phyloP scores from a whole-genome alignment of 257 asterid species.

The Solanum piurae region DNA sequence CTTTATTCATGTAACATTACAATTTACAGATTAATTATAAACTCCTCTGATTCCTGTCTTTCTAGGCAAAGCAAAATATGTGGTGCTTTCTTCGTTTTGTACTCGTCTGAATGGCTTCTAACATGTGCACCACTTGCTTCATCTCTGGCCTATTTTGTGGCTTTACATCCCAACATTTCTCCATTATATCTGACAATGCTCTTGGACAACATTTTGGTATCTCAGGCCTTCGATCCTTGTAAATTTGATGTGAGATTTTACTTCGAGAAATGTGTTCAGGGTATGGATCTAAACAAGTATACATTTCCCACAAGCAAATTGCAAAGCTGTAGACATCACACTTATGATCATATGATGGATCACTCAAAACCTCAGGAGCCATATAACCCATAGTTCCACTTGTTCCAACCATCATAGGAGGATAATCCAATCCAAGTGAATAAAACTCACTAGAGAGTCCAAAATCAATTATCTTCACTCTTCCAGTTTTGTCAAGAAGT shows the following conservation, averaged over 20 bases:
- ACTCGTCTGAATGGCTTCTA: neutral
- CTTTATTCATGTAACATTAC: too few species aligned
- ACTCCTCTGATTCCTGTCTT: neutral
- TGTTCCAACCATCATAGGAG: neutral
- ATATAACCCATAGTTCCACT: conserved; percentile 10
- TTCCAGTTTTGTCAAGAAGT: neutral
- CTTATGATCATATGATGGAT: neutral
- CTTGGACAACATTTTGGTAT: conserved; percentile 2
- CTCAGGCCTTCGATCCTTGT: conserved; percentile 3
- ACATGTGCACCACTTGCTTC: neutral
- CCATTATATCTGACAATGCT: neutral
- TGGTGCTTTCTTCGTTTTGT: neutral
- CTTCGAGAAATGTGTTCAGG: neutral
- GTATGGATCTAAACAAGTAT: neutral
- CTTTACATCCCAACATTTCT: conserved; percentile 7
- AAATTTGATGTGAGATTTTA: neutral
- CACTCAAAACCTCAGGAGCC: conserved; percentile 12
- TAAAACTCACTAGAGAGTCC: conserved; percentile 5
- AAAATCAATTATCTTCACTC: conserved; percentile 10
- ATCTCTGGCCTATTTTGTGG: conserved; percentile 15
- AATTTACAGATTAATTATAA: neutral
- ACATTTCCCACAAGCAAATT: conserved; percentile 21
- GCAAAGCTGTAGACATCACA: conserved; percentile 23
- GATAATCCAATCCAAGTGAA: neutral
- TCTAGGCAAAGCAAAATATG: neutral